Base-by-base conservation (phyloP, 1,284 basidiomycete species). In the Boletus mariae region DNA sequence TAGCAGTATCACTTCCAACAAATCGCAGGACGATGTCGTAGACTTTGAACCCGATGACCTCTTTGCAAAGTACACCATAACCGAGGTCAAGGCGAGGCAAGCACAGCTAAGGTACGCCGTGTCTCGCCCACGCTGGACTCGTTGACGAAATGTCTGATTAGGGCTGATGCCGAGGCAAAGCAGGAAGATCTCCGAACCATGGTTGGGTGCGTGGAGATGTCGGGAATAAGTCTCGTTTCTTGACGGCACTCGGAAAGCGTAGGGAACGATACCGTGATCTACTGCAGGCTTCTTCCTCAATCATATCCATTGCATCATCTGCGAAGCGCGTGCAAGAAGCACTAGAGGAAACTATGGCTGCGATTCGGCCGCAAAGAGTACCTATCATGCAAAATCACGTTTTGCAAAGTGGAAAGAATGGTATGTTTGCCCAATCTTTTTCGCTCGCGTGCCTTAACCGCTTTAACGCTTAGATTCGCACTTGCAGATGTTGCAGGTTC, bases 231-330 rank as follows among this genome's bases (percentile, higher is more conserved):
- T n/a, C 34, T 38, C 42, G 40, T 63, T 54, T 49, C 59, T 67
- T 70, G 71, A 71, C 65, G 67, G 60, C 69, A 71, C 64, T 65
- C 65, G 72, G 79, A 79, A 85, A 83, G 80, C 65, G 70, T 71
- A 94, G 94, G 70, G 94, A 96, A 79, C 85, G 94, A 57, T 97
- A 98, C 72, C 86, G 94, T 48, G 94, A 98, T 71, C 79, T 97
- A 23, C 76, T 98, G 17, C 89, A 94, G 61, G 92, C 94, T 0
- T 94, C 94, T 0, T 84, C 90, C 1, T 92, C 92, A 9, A 95
- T 95, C 49, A 87, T 92, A 31, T 79, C 82, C 47, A 85, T 92
- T 57, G 76, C 85, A 10, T 69, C 76, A 35, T 87, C 88, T 9
- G 85, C 89, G 5, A 73, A 77, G 50, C 77, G 76, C 57, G 87